Conservation (phyloP, 176 grass and related monocot species). For the maize (Zea mays) region Zm-B73-REFERENCE-NAM-5.0 NC_050103.1:148118501-148119000, state of each 20-base stretch:
- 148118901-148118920: neutral
- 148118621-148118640: neutral
- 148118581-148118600: neutral
- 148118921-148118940: neutral
- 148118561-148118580: neutral
- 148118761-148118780: neutral
- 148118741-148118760: neutral
- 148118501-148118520: neutral
- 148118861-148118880: neutral
- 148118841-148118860: no score
- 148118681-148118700: neutral
- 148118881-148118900: neutral
- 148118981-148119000: no score
- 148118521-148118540: neutral
- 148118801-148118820: neutral
- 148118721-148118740: constrained; percentile 2
- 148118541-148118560: neutral
- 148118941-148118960: neutral
- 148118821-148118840: neutral
- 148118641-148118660: neutral
- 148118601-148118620: neutral
- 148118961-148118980: constrained; percentile 2
- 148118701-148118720: neutral
- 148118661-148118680: neutral
- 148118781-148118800: neutral